Evolutionary conservation across 352 stramenopile genomes (phyloP), one percentile per base, ranked within the genome.

Genomic region (Globisporangium nodosum): DNA sequence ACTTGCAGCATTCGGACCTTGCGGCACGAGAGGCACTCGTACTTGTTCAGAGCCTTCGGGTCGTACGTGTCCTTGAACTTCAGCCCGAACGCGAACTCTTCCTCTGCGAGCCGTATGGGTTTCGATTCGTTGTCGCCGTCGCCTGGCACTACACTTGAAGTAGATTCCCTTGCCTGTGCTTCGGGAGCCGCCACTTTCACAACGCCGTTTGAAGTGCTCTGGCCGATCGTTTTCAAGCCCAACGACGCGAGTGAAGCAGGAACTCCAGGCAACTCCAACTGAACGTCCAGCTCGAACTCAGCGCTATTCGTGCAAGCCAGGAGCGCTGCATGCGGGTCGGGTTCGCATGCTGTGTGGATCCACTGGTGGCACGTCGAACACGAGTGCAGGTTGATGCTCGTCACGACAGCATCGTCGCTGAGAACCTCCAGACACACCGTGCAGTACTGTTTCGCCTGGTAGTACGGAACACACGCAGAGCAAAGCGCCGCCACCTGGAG

Each of bases 1-100:
- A 87, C 70, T 35, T 81, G 75, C 5, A 93, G 72, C 70, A 92
- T 85, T 6, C 81, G 77, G 5, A 87, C 59, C 49, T 92, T 89
- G 4, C 86, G 80, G 55, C 86, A 95, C 1, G 75, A 85, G n/a
- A 85, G 54, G 58, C 86, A 96, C 63, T 96, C 84, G 49, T 92
- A 96, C 48, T 93, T 88, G 60, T 92, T 71, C 33, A 92, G 45
- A 0, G 76, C 54, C 31, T 86, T 85, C 0, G 81, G 65, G 54
- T 95, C 80, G 52, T 95, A 95, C 1, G 62, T 54, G 12, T 70
- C 42, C 48, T 70, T 70, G 75, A 96, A 96, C 16, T 54, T 72
- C 35, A 96, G 57, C 1, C 60, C 64, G 20, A 69, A 71, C 6
- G 86, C 78, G 31, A 77, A 72, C 18, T 78, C 76, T 67, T 96